Evolutionary conservation across 306 rosid genomes (phyloP).

Genomic region (Castanea sativa): DNA sequence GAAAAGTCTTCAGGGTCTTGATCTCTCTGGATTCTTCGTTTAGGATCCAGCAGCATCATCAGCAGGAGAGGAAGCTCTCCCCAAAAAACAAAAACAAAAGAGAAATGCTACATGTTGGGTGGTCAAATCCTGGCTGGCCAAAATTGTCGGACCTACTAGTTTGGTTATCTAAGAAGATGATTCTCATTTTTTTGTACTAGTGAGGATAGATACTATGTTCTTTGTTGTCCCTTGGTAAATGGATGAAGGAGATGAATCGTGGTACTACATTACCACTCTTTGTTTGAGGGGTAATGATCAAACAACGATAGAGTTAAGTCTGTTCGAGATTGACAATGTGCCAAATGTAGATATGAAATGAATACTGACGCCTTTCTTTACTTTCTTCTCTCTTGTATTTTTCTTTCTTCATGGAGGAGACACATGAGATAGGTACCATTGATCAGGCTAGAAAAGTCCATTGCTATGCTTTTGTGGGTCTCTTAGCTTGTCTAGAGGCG

Average conservation of each 20-base stretch:
- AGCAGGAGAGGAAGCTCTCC: slow-evolving; percentile 35
- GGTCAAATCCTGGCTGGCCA: slow-evolving; percentile 29
- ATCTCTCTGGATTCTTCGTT: slow-evolving; percentile 28
- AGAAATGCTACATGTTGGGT: slow-evolving; percentile 20
- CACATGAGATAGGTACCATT: no score
- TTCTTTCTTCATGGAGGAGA: no score
- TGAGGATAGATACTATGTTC: not conserved
- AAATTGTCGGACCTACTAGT: slow-evolving; percentile 20
- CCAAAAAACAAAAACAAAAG: not conserved
- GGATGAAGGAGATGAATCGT: not conserved
- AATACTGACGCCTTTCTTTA: no score
- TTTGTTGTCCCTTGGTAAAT: not conserved
- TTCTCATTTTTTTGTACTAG: no score
- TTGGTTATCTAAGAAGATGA: not conserved
- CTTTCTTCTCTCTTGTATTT: no score
- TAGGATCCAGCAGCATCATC: slow-evolving; percentile 21
- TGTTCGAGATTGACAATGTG: not conserved
- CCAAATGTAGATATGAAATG: not conserved
- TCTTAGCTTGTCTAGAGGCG: no score
- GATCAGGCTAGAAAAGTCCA: no score
- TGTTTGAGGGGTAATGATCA: no score
- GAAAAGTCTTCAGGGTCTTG: slow-evolving; percentile 25
- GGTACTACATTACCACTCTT: no score
- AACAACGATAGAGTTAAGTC: no score
- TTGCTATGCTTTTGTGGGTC: no score